Base-by-base conservation (phyloP, 2,329 filamentous ascomycete species). In the Colletotrichum nymphaeae region DNA sequence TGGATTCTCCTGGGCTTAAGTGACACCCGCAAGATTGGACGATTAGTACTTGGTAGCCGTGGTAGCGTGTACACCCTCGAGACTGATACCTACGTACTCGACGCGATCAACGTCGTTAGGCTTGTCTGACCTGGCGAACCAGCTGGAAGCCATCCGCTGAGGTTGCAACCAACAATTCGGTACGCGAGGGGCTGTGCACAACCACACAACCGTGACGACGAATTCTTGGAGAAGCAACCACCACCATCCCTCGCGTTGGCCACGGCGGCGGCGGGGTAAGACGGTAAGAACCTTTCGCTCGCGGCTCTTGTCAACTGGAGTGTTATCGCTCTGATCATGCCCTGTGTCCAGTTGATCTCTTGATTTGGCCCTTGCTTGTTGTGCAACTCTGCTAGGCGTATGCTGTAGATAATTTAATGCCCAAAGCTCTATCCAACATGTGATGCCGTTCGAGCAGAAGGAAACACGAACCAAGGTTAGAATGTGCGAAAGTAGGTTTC, bases 181-280 rank as follows among this genome's bases (percentile, higher is more conserved):
- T 30, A 22, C 42, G 12, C 19, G 42, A 11, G 42, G 28, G 56
- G 56, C 49, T 12, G 37, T 52, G 69, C 69, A 63, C 42, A 19
- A 24, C n/a, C 26, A 35, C 28, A 14, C 32, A 35, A 12, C 11
- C 11, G 32, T 35, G 32, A 12, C 9, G 11, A 22, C 37, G 32
- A 1, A 9, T 22, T 19, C 37, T 49, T 24, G 62, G 30, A 58
- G 19, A 59, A 57, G 53, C 53, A 53, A 66, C 16, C 35, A 22
- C 49, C 32, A 19, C 35, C 16, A 37, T 56, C 58, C 26, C 49
- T 67, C 28, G n/a, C 37, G 28, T n/a, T 26, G 24, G 42, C 42
- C 42, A 49, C 42, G 42, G 42, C 42, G 56, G 24, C 42, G 49
- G 69, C 69, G 65, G 65, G 69, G 69, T 69, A 69, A 69, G 12